A percentile compares a stretch with the other conserved stretches of the same genome.
These are phyloP conservation scores for Selaginella moellendorffii DNA, from an alignment of 75 land plant genomes.

Conservation along the genomic window DNA sequence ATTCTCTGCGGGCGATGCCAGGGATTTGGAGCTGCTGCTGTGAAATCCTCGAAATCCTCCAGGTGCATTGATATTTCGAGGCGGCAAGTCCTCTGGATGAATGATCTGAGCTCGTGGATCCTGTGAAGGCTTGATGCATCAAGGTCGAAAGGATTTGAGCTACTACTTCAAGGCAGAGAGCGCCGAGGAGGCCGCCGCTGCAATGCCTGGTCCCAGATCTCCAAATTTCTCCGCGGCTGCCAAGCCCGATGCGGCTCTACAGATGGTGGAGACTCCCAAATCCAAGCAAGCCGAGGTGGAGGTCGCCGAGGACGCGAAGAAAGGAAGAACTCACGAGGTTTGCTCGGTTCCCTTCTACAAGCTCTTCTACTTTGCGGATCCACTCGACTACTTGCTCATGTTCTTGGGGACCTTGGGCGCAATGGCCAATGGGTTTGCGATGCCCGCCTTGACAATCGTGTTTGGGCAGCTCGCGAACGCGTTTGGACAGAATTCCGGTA, in stretches of 20 bases:
- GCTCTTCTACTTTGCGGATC: conserved; percentile 62
- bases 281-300: neutral
- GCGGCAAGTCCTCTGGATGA: no score
- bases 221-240: no score
- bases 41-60: no score
- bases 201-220: no score
- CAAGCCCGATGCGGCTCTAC: neutral
- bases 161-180: no score
- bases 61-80: no score
- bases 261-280: neutral
- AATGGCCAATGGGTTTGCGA: conserved; percentile 40
- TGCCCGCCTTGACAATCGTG: conserved; percentile 66
- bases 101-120: no score
- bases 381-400: conserved; percentile 40
- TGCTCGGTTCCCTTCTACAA: conserved; percentile 36
- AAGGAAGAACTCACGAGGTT: neutral
- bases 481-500: conserved; percentile 29
- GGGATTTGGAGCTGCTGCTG: no score
- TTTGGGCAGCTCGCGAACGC: conserved; percentile 50
- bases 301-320: neutral
- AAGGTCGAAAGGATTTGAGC: no score
- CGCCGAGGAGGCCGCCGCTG: no score
- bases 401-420: conserved; percentile 41
- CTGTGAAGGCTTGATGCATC: no score
- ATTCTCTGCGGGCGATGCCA: no score